phyloP scores from a whole-genome alignment of 2,329 filamentous ascomycete species.

The Coniochaeta sp. region DNA sequence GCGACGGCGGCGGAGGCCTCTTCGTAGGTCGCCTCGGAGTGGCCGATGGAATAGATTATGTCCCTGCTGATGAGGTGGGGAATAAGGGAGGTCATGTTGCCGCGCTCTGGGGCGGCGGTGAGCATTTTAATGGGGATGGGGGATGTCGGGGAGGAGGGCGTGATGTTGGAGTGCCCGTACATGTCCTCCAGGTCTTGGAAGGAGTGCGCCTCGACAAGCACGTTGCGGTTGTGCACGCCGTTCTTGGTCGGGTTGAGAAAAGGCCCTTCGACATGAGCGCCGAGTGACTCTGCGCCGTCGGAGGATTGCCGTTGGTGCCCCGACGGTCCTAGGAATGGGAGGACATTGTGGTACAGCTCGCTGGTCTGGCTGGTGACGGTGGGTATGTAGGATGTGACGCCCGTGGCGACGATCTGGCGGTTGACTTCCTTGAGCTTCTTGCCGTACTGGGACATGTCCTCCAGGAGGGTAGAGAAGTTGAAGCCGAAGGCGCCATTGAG shows the following conservation, averaged over 20 bases:
- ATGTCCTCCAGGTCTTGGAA: constrained; percentile 61
- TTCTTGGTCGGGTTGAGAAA: constrained; percentile 81
- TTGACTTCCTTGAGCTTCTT: constrained; percentile 69
- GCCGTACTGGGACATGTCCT: constrained; percentile 60
- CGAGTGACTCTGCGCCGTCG: constrained; percentile 78
- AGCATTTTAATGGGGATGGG: constrained; percentile 63
- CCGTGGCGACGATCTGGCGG: constrained; percentile 63
- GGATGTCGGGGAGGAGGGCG: constrained; percentile 21
- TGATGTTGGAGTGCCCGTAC: constrained; percentile 67
- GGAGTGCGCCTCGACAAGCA: constrained; percentile 58
- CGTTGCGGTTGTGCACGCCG: constrained; percentile 72
- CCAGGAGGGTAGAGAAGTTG: constrained; percentile 78
- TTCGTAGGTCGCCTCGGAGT: constrained; percentile 83
- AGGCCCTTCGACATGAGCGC: constrained; percentile 85
- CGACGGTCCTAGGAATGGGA: constrained; percentile 72
- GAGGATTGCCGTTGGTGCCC: constrained; percentile 49
- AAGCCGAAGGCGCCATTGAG: constrained; percentile 90
- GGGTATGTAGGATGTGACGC: constrained; percentile 82
- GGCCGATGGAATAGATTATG: constrained; percentile 75
- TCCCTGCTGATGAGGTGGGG: constrained; percentile 55
- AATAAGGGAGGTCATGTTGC: constrained; percentile 63
- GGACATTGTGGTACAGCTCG: constrained; percentile 74
- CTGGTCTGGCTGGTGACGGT: constrained; percentile 75
- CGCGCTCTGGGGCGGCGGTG: constrained; percentile 78
- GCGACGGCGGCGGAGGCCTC: constrained; percentile 64